These are phyloP conservation scores for Boletus vermiculosoides DNA, from an alignment of 768 basidiomycete species.

Conservation along the genomic window DNA sequence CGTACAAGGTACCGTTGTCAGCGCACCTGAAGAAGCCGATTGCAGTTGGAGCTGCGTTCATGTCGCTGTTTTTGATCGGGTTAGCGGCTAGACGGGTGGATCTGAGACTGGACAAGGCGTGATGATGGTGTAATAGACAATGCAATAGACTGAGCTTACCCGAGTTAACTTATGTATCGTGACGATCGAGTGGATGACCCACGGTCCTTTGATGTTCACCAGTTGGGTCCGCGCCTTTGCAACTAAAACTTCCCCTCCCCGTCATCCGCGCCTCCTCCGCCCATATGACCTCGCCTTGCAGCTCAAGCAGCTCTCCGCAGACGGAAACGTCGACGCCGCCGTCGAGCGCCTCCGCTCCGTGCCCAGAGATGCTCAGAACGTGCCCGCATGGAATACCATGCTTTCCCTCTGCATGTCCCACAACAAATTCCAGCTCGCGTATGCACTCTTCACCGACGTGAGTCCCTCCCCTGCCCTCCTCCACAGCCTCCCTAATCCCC, in stretches of 20 bases:
- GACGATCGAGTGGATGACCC: background rate
- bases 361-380: conserved; percentile 73
- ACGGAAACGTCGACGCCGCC: conserved; percentile 59
- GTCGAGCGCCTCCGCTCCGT: conserved; percentile 63
- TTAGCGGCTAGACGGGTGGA: conserved; percentile 51
- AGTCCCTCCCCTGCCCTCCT: conserved; percentile 23
- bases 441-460: conserved; percentile 70
- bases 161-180: background rate
- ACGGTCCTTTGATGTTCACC: conserved; percentile 19
- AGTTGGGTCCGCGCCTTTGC: conserved; percentile 7
- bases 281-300: conserved; percentile 62
- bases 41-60: conserved; percentile 69
- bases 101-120: conserved; percentile 45
- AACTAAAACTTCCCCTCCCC: background rate
- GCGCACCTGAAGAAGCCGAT: conserved; percentile 89
- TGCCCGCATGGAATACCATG: conserved; percentile 76
- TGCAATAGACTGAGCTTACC: background rate
- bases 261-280: conserved; percentile 43
- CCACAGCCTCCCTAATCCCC: conserved; percentile 2
- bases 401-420: conserved; percentile 63
- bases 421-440: conserved; percentile 56
- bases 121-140: conserved; percentile 13
- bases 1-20: conserved; percentile 76
- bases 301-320: conserved; percentile 55
- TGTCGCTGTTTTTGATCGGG: conserved; percentile 58